Evolutionary conservation across 306 rosid species (phyloP), one percentile per base, ranked within the genome.

Genomic region (Cucumis cinereus): DNA sequence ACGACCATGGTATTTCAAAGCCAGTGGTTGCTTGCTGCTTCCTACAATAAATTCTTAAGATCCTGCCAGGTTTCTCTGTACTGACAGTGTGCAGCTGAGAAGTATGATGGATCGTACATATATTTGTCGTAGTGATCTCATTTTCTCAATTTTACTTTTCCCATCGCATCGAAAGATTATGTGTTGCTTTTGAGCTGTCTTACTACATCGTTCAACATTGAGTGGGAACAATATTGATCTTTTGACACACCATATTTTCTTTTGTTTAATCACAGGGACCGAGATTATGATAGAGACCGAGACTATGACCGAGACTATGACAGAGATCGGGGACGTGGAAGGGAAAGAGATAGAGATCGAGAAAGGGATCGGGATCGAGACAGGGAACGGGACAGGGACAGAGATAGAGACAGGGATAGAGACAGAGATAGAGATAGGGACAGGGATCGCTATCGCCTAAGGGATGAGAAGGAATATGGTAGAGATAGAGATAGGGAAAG

Each of bases 1-100:
- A 84, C 90, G 83, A 87, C 88, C 80, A 16, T 87, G 91, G 92
- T 87, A 89, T 90, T 81, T 84, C 70, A 81, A 81, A 87, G 93
- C 97, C 92, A 79, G 64, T 52, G 80, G 89, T 85, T 88, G 92
- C 75, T 73, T 57, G 81, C 77, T 74, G 93, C 97, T 92, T 95
- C 99, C 99, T 83, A 95, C 38, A 90, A 73, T 85, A 81, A 88
- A 71, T 10, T 73, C 61, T 16, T 23, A 19, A 81, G 97, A 87
- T 83, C 96, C 96, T 92, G 93, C 93, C 97, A 95, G 99, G 99
- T 95, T 92, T 92, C 98, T 90, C 91, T 95, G 98, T 84, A 95
- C 89, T 92, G 99, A 79, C 98, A 95, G 98, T 92, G 99, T 92
- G 87, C 99, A 89, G 99, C 50, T 43, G 99, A 92, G 99, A 95